Base-by-base conservation (phyloP, 176 grass and related monocot genomes). In the Lolium multiflorum region DNA sequence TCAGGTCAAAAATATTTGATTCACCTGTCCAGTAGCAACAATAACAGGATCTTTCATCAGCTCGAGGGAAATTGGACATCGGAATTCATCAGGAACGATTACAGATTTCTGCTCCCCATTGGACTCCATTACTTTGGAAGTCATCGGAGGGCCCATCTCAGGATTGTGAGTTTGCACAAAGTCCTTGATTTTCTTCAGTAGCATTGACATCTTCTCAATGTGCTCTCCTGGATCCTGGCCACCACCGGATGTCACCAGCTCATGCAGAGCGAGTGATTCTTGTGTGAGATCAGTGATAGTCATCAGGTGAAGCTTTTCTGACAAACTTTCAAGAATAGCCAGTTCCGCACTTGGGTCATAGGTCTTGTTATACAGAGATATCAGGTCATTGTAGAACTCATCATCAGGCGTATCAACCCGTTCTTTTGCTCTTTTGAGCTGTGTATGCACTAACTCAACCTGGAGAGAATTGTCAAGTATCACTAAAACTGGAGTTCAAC, bases 1-100 rank as follows among this genome's bases (percentile, higher is more conserved):
- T 50, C 77, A 80, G 47, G 47, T 75, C 52, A 24, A 75, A 60
- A 56, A 47, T 77, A 72, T 4, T 44, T 18, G 82, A 26, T 57
- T 67, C 71, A 93, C 91, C 91, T 93, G 91, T 37, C 85, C 85
- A 39, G 85, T 90, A 71, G 94, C 86, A 63, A 96, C 94, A 78
- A 98, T 96, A 75, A 97, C 97, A 25, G 97, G 94, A 84, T 99
- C 97, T 64, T 90, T 92, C 97, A 99, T 99, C 41, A 99, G 87
- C 58, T 99, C 92, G 22, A 99, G 91, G 75, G 92, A 96, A 83
- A 99, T 94, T 74, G 97, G 97, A 82, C 97, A 99, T 1, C 90
- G 87, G 77, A 99, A 99, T 55, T 99, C 97, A 83, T 93, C 97
- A 74, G 94, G 94, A 74, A 99, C 46, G 3, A 58, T 63, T 85